These are phyloP conservation scores for Backusella luteola DNA, from an alignment of 192 early-diverging fungal species.

Conservation along the genomic window DNA sequence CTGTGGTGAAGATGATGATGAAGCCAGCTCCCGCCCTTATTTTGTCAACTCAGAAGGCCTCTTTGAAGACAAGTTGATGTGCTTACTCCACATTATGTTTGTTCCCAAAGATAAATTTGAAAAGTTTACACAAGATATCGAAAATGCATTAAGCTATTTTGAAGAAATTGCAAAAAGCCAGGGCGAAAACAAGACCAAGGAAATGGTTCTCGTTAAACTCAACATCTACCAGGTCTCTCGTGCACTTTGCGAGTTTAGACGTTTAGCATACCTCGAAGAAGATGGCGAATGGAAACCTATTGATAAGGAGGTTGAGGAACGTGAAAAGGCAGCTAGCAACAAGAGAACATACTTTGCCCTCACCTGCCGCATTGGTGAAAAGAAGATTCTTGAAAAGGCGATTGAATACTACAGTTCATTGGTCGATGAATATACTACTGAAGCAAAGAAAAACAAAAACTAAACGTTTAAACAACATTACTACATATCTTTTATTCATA, in stretches of 20 bases:
- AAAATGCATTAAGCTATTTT: slow-evolving; percentile 46
- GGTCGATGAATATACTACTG: slow-evolving; percentile 9
- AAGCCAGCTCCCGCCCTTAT: slow-evolving; percentile 38
- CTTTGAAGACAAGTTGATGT: slow-evolving; percentile 47
- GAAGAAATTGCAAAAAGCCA: slow-evolving; percentile 28
- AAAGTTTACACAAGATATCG: slow-evolving; percentile 41
- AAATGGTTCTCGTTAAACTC: slow-evolving; percentile 18
- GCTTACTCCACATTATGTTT: slow-evolving; percentile 57
- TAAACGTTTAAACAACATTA: not conserved
- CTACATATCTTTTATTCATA: not conserved
- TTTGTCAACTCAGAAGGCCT: slow-evolving; percentile 46
- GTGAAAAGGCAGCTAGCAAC: slow-evolving; percentile 21
- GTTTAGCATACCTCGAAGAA: slow-evolving; percentile 13
- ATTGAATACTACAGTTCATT: slow-evolving; percentile 18
- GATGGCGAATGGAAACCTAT: slow-evolving; percentile 12
- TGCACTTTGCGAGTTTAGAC: slow-evolving; percentile 13
- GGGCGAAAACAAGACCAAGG: slow-evolving; percentile 12
- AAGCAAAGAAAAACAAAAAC: slow-evolving; percentile 11
- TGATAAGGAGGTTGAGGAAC: not conserved
- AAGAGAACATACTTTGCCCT: slow-evolving; percentile 27
- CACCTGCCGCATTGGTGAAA: slow-evolving; percentile 36
- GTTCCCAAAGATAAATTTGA: slow-evolving; percentile 49
- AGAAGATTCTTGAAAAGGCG: slow-evolving; percentile 29
- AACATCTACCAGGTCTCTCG: slow-evolving; percentile 30
- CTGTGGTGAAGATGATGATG: slow-evolving; percentile 41